phyloP scores from a whole-genome alignment of 106 monocot genomes.

The Acorus gramineus region DNA sequence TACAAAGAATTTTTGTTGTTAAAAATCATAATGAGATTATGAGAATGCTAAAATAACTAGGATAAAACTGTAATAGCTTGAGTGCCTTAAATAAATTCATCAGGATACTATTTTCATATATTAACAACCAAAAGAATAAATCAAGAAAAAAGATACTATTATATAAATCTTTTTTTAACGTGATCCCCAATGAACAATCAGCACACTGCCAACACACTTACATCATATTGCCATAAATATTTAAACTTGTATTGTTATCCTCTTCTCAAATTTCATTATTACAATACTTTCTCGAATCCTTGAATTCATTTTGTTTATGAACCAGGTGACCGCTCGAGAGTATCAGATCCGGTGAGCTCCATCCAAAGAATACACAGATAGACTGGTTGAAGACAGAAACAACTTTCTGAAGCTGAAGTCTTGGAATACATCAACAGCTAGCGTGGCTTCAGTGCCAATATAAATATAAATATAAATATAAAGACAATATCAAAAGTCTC shows the following conservation, averaged over 20 bases:
- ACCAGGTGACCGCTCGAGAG: slow-evolving; percentile 49
- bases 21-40: too few relatives aligned
- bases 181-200: background rate
- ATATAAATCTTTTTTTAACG: background rate
- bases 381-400: slow-evolving; percentile 60
- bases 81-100: too few relatives aligned
- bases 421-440: slow-evolving; percentile 45
- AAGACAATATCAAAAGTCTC: too few relatives aligned
- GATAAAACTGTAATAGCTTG: too few relatives aligned
- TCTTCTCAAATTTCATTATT: background rate
- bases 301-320: background rate
- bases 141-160: background rate
- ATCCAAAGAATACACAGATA: slow-evolving; percentile 38
- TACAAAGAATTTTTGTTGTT: too few relatives aligned
- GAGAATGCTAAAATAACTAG: too few relatives aligned
- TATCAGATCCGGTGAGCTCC: slow-evolving; percentile 52
- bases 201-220: too few relatives aligned
- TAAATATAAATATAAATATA: too few relatives aligned
- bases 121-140: too few relatives aligned
- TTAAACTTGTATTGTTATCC: too few relatives aligned
- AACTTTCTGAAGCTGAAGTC: slow-evolving; percentile 47
- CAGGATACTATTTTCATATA: too few relatives aligned
- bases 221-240: too few relatives aligned
- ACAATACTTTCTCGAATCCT: background rate
- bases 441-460: slow-evolving; percentile 15